These are phyloP conservation scores for Helenozyma baotianmanensis DNA, from an alignment of 805 yeast genomes.

Conservation along the genomic window DNA sequence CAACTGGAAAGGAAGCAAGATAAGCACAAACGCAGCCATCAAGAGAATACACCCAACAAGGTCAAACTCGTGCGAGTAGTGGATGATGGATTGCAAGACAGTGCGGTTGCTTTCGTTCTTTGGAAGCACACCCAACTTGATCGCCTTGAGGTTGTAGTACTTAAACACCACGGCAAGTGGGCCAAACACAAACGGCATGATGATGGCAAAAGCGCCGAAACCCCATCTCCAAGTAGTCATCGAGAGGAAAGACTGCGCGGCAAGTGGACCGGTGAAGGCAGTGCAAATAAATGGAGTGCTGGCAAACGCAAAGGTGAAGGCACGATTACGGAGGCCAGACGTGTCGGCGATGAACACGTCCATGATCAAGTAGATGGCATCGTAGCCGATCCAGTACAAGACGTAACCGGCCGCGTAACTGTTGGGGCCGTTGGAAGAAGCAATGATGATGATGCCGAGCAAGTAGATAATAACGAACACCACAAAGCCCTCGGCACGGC, in stretches of 20 bases:
- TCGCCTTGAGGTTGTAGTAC: slow-evolving; percentile 1
- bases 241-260: slow-evolving; percentile 23
- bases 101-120: slow-evolving; percentile 1
- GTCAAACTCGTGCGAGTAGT: slow-evolving; percentile 4
- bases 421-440: slow-evolving; percentile 20
- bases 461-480: slow-evolving; percentile 16
- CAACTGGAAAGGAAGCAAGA: slow-evolving; percentile 4
- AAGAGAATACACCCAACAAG: slow-evolving; percentile 1
- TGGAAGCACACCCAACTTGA: not conserved
- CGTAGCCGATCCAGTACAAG: slow-evolving; percentile 25
- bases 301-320: slow-evolving; percentile 2
- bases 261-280: slow-evolving; percentile 4
- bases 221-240: slow-evolving; percentile 35
- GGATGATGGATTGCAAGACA: not conserved
- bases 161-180: slow-evolving; percentile 2
- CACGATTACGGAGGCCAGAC: slow-evolving; percentile 1
- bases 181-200: slow-evolving; percentile 1
- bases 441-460: slow-evolving; percentile 23
- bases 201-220: slow-evolving; percentile 17
- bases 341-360: slow-evolving; percentile 24
- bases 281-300: slow-evolving; percentile 4
- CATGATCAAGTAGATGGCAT: slow-evolving; percentile 20
- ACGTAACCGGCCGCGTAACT: slow-evolving; percentile 26
- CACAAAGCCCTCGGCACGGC: slow-evolving; percentile 25
- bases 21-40: slow-evolving; percentile 2